These are phyloP conservation scores for Vigna mungo DNA, from an alignment of 306 rosid species.

Conservation along the genomic window DNA sequence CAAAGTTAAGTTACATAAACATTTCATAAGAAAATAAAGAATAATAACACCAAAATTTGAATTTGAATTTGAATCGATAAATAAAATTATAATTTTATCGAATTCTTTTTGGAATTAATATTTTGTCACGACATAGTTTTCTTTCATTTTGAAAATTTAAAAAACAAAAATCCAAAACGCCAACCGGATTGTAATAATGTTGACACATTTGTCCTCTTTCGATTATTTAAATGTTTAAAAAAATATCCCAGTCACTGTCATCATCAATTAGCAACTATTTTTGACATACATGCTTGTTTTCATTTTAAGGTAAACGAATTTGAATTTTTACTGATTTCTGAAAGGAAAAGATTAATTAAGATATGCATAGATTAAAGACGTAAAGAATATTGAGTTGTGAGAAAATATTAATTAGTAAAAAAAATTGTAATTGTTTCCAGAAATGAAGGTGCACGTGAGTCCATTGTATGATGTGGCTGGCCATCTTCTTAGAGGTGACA, in stretches of 20 bases:
- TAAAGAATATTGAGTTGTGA: not conserved
- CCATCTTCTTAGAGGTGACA: constrained; percentile 45
- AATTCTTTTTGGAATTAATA: not conserved
- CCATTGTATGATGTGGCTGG: constrained; percentile 51
- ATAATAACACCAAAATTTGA: not conserved
- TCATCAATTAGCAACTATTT: constrained; percentile 1
- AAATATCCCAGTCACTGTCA: not conserved
- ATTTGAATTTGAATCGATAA: not conserved
- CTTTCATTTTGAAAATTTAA: not conserved
- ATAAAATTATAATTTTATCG: not conserved
- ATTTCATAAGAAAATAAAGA: not conserved
- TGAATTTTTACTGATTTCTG: not conserved
- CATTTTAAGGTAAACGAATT: not conserved
- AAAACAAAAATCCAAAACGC: not conserved
- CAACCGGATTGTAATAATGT: constrained; percentile 5
- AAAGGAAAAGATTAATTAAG: not conserved
- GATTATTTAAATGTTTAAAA: not conserved
- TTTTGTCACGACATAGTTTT: not conserved
- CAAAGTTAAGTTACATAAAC: not conserved
- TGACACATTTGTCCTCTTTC: constrained; percentile 33
- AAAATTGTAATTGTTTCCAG: not conserved
- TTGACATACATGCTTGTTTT: constrained; percentile 4
- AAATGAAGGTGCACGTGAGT: constrained; percentile 54
- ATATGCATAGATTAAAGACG: not conserved
- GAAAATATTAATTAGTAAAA: not conserved